Evolutionary conservation across 1,284 basidiomycete species (phyloP).

Genomic region (Phenoliferia sp.): DNA sequence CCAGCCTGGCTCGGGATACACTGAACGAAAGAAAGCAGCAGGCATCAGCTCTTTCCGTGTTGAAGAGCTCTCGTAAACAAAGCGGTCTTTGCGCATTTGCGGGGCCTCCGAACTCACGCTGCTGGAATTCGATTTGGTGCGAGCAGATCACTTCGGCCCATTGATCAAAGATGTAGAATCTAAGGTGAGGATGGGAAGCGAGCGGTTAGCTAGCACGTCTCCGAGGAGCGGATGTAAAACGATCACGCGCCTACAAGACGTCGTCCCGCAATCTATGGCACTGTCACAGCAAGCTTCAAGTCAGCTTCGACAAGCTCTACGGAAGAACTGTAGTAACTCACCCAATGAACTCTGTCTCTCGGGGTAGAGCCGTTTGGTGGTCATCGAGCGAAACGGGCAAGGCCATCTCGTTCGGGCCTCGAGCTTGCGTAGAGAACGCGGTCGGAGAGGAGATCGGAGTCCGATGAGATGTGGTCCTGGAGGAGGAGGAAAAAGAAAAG

Average conservation of each 20-base stretch:
- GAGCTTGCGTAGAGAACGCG: too few species aligned
- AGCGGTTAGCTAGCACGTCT: neutral
- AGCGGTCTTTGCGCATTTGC: neutral
- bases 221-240: neutral
- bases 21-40: neutral
- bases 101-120: conserved; percentile 41
- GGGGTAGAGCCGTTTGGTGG: neutral
- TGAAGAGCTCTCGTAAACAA: neutral
- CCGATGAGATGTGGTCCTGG: too few species aligned
- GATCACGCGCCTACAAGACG: conserved; percentile 2
- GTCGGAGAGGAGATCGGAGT: too few species aligned
- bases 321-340: neutral
- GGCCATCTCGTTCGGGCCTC: too few species aligned
- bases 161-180: conserved; percentile 50
- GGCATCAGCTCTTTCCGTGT: neutral
- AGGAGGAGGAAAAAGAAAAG: too few species aligned
- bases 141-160: conserved; percentile 75
- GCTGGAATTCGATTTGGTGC: conserved; percentile 67
- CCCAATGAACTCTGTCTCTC: conserved; percentile 31
- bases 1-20: conserved; percentile 57
- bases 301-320: neutral
- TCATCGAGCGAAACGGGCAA: too few species aligned
- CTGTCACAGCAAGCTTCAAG: too few species aligned
- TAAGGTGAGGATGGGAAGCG: neutral
- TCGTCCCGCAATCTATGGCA: conserved; percentile 31